Conservation (phyloP, 805 yeast genomes). For the Ogataea ganodermae region DNA sequence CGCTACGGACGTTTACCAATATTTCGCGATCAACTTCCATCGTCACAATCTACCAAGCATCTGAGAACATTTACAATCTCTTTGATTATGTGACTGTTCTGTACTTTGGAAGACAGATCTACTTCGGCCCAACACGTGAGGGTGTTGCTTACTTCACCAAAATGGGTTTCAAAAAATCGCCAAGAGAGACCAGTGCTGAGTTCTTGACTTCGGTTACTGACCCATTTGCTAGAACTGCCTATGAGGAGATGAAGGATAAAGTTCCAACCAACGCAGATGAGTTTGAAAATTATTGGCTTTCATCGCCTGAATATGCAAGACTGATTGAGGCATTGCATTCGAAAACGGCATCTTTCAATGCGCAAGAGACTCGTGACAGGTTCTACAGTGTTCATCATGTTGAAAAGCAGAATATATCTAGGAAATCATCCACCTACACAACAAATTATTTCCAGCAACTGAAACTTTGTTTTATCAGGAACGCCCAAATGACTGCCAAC, state of each 20-base stretch:
- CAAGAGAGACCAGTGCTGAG: slow-evolving; percentile 48
- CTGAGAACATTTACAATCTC: slow-evolving; percentile 43
- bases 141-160: slow-evolving; percentile 41
- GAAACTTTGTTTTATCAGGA: slow-evolving; percentile 52
- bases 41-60: slow-evolving; percentile 49
- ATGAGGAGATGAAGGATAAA: slow-evolving; percentile 38
- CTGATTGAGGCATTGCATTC: slow-evolving; percentile 40
- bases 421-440: slow-evolving; percentile 38
- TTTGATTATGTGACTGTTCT: slow-evolving; percentile 43
- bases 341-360: slow-evolving; percentile 28
- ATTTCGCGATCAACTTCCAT: slow-evolving; percentile 48
- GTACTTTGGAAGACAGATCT: slow-evolving; percentile 46
- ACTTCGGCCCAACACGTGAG: slow-evolving; percentile 35
- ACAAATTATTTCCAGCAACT: slow-evolving; percentile 52
- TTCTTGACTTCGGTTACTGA: slow-evolving; percentile 41
- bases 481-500: slow-evolving; percentile 53
- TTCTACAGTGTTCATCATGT: slow-evolving; percentile 32
- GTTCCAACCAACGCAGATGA: slow-evolving; percentile 45
- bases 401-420: slow-evolving; percentile 42
- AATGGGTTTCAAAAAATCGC: slow-evolving; percentile 48
- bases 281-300: slow-evolving; percentile 42
- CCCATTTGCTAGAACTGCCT: slow-evolving; percentile 35
- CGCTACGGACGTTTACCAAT: slow-evolving; percentile 53
- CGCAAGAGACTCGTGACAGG: slow-evolving; percentile 36
- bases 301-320: slow-evolving; percentile 34